phyloP scores from a whole-genome alignment of 2,329 filamentous ascomycete genomes.

The Xylariales sp. region DNA sequence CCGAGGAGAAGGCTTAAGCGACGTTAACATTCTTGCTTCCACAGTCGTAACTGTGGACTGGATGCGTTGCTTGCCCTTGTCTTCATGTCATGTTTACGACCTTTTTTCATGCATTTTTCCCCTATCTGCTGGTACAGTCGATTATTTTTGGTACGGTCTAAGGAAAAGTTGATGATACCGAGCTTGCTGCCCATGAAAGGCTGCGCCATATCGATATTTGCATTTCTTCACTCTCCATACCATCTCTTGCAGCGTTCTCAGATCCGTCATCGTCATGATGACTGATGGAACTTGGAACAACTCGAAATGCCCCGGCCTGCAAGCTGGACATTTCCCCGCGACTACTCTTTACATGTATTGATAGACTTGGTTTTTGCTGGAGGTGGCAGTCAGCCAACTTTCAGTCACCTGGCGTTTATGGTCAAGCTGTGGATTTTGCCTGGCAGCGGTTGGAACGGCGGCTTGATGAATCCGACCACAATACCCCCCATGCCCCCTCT shows the following conservation, averaged over 20 bases:
- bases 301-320: slow-evolving; percentile 10
- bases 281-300: slow-evolving; percentile 13
- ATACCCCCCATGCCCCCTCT: slow-evolving; percentile 25
- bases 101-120: slow-evolving; percentile 1
- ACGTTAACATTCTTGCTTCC: slow-evolving; percentile 4
- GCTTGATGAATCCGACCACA: slow-evolving; percentile 29
- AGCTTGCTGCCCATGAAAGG: slow-evolving; percentile 13
- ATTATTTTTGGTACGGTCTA: slow-evolving; percentile 22
- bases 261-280: slow-evolving; percentile 13
- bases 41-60: not conserved
- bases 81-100: slow-evolving; percentile 10
- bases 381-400: slow-evolving; percentile 20
- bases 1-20: slow-evolving; percentile 48
- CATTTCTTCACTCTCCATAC: slow-evolving; percentile 20
- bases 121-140: slow-evolving; percentile 8
- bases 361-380: slow-evolving; percentile 26
- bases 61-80: not conserved
- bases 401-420: slow-evolving; percentile 27
- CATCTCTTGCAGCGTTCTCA: slow-evolving; percentile 16
- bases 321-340: slow-evolving; percentile 14
- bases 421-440: slow-evolving; percentile 24
- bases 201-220: slow-evolving; percentile 24
- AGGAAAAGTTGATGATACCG: slow-evolving; percentile 29
- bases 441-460: slow-evolving; percentile 27
- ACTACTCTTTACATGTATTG: slow-evolving; percentile 26